Conservation (phyloP, 768 basidiomycete species). For the Leucosporidium scottii region DNA sequence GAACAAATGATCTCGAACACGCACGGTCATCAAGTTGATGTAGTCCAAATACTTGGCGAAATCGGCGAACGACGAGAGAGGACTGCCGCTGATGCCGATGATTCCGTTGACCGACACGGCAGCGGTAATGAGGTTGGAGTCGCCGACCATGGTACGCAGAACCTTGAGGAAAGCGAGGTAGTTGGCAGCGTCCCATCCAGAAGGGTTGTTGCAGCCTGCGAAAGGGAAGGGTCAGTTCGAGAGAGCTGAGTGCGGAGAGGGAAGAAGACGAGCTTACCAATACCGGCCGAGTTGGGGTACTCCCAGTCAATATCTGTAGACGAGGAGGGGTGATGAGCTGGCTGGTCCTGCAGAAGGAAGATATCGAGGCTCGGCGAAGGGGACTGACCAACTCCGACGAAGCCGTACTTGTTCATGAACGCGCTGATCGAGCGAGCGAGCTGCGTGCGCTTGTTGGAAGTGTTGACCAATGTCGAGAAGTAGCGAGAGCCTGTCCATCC, state of each 20-base stretch:
- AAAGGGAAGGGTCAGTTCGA: no score
- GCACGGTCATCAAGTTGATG: constrained; percentile 72
- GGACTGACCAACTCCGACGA: constrained; percentile 71
- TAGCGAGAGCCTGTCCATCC: constrained; percentile 79
- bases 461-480: constrained; percentile 67
- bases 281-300: constrained; percentile 55
- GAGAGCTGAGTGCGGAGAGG: no score
- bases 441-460: constrained; percentile 47
- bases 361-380: no score
- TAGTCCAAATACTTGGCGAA: constrained; percentile 71
- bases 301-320: constrained; percentile 51
- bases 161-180: constrained; percentile 65
- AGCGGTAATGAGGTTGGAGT: constrained; percentile 60
- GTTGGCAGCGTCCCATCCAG: constrained; percentile 59
- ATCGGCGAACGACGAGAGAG: constrained; percentile 56
- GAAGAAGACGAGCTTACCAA: no score
- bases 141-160: constrained; percentile 58
- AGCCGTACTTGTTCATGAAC: constrained; percentile 51
- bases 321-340: no score
- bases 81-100: constrained; percentile 53
- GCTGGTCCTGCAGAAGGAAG: no score
- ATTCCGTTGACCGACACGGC: constrained; percentile 71
- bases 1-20: no score
- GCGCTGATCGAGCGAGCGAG: constrained; percentile 59
- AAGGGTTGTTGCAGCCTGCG: constrained; percentile 52